These are phyloP conservation scores for Agaricus subrufescens DNA, from an alignment of 768 basidiomycete genomes.

Conservation along the genomic window DNA sequence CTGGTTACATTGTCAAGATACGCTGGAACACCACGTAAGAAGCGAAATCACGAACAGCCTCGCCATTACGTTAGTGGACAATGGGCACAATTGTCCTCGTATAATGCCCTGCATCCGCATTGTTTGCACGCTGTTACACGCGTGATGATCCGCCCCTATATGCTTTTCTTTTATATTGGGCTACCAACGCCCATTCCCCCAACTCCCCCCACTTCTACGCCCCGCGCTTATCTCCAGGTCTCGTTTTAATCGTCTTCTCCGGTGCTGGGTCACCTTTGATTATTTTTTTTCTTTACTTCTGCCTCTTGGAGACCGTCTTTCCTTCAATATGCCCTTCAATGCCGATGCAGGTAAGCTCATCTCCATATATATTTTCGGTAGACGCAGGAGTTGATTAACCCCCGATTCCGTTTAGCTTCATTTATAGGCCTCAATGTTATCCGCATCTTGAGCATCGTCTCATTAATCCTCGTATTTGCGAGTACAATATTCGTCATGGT, in stretches of 20 bases:
- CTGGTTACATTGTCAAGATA: no score
- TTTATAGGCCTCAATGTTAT: conserved; percentile 79
- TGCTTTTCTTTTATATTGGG: conserved; percentile 5
- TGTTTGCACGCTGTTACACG: conserved; percentile 1
- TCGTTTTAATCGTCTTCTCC: background rate
- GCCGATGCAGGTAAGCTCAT: background rate
- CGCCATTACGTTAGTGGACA: background rate
- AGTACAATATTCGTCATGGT: conserved; percentile 72
- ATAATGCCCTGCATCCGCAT: conserved; percentile 6
- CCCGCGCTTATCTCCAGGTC: background rate
- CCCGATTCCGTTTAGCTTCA: conserved; percentile 21
- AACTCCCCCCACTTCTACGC: background rate
- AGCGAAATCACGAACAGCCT: no score
- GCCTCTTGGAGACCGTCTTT: background rate
- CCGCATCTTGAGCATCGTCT: conserved; percentile 71
- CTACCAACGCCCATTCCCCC: background rate
- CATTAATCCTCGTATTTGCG: conserved; percentile 76
- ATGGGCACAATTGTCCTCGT: background rate
- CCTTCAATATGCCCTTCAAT: conserved; percentile 1
- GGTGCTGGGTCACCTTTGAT: conserved; percentile 7
- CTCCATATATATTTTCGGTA: no score
- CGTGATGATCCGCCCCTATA: background rate
- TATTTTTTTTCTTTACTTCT: background rate
- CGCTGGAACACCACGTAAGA: no score
- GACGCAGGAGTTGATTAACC: background rate